Conservation (phyloP, 768 basidiomycete genomes). For the Dentipellis fragilis region DNA sequence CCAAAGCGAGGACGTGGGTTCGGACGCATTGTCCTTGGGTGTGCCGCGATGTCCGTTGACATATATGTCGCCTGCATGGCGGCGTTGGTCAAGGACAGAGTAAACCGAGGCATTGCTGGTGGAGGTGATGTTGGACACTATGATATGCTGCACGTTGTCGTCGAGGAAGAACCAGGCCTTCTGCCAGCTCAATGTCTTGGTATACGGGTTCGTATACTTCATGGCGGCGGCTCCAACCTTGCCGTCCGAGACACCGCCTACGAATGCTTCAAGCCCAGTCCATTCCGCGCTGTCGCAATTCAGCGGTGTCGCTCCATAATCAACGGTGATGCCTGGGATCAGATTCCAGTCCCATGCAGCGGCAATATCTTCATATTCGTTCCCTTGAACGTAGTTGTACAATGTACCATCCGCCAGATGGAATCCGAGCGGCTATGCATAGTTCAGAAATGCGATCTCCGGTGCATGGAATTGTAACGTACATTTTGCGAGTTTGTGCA, state of each 20-base stretch:
- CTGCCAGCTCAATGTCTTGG: slow-evolving; percentile 44
- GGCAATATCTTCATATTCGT: slow-evolving; percentile 66
- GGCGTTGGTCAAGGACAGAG: slow-evolving; percentile 61
- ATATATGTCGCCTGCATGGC: slow-evolving; percentile 30
- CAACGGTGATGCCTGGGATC: slow-evolving; percentile 61
- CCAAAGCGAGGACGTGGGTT: slow-evolving; percentile 38
- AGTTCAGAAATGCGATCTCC: not conserved
- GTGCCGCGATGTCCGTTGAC: slow-evolving; percentile 26
- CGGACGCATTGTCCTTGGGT: slow-evolving; percentile 11
- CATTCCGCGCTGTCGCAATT: slow-evolving; percentile 32
- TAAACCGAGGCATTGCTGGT: slow-evolving; percentile 36
- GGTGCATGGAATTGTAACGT: not conserved
- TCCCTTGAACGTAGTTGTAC: slow-evolving; percentile 53
- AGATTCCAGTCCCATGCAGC: slow-evolving; percentile 74
- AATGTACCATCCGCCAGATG: slow-evolving; percentile 59
- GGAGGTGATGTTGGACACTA: slow-evolving; percentile 42
- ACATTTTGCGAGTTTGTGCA: slow-evolving; percentile 23
- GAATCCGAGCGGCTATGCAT: slow-evolving; percentile 25
- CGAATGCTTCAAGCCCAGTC: slow-evolving; percentile 44
- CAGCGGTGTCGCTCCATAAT: slow-evolving; percentile 48
- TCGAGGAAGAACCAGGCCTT: slow-evolving; percentile 70
- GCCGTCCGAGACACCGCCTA: slow-evolving; percentile 58
- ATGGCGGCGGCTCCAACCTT: slow-evolving; percentile 47
- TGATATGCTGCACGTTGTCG: slow-evolving; percentile 52
- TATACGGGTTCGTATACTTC: slow-evolving; percentile 58